Conservation (phyloP, 495 filamentous ascomycete species). For the Terfezia boudieri region DNA sequence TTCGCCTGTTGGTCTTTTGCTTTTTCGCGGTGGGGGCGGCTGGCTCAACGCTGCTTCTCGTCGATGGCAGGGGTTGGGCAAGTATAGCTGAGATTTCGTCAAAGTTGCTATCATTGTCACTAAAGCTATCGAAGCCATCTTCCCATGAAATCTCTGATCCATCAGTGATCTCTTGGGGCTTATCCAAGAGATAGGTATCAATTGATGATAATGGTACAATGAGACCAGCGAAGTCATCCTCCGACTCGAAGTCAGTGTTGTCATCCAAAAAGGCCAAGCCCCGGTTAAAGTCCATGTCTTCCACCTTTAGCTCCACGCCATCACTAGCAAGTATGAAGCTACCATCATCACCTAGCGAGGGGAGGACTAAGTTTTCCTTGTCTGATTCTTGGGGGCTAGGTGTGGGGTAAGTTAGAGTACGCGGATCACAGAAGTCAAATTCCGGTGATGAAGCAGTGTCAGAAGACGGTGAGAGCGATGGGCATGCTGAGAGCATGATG, state of each 20-base stretch:
- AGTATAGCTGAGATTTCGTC: slow-evolving; percentile 9
- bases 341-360: slow-evolving; percentile 45
- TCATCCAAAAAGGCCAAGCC: slow-evolving; percentile 50
- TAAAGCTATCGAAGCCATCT: slow-evolving; percentile 36
- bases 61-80: slow-evolving; percentile 25
- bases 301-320: slow-evolving; percentile 22
- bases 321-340: slow-evolving; percentile 48
- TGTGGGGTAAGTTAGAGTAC: slow-evolving; percentile 63
- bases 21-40: slow-evolving; percentile 20
- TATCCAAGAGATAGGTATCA: slow-evolving; percentile 27
- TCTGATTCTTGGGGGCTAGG: slow-evolving; percentile 27
- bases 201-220: slow-evolving; percentile 39
- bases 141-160: slow-evolving; percentile 50
- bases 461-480: slow-evolving; percentile 63
- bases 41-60: slow-evolving; percentile 5
- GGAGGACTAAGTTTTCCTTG: slow-evolving; percentile 35
- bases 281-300: slow-evolving; percentile 32
- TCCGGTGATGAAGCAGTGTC: slow-evolving; percentile 62
- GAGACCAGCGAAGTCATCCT: slow-evolving; percentile 67
- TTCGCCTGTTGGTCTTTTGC: slow-evolving; percentile 36
- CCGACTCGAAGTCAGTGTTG: slow-evolving; percentile 76
- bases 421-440: slow-evolving; percentile 77
- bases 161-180: slow-evolving; percentile 55
- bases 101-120: slow-evolving; percentile 31
- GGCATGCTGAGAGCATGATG: slow-evolving; percentile 35